Percentiles rank a stretch among this genome's conserved stretches.
These are phyloP conservation scores for Pichia heedii DNA, from an alignment of 805 yeast genomes.

Conservation along the genomic window DNA sequence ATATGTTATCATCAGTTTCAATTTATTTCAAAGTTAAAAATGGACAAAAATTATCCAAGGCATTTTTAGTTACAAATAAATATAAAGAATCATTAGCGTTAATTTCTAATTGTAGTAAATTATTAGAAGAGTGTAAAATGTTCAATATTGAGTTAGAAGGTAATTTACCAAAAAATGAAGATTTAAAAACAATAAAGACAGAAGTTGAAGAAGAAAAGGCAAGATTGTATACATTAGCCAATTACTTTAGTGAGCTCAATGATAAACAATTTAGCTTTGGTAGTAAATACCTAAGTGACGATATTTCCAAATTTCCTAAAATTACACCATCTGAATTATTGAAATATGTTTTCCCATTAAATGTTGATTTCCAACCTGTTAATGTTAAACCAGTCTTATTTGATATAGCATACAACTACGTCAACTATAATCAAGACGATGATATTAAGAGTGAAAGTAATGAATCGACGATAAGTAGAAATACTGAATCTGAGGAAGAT, in stretches of 20 bases:
- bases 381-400: slow-evolving; percentile 83
- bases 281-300: slow-evolving; percentile 21
- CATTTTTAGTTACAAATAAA: slow-evolving; percentile 32
- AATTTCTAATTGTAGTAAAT: slow-evolving; percentile 24
- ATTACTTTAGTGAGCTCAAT: slow-evolving; percentile 28
- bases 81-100: slow-evolving; percentile 42
- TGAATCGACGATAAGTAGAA: neutral
- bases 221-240: slow-evolving; percentile 41
- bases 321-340: slow-evolving; percentile 24
- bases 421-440: slow-evolving; percentile 37
- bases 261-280: slow-evolving; percentile 5
- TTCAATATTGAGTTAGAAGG: slow-evolving; percentile 17
- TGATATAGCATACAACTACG: slow-evolving; percentile 81
- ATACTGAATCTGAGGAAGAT: slow-evolving; percentile 12
- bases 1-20: slow-evolving; percentile 43
- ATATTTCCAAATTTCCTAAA: slow-evolving; percentile 22
- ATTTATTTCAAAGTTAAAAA: slow-evolving; percentile 39
- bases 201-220: slow-evolving; percentile 15
- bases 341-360: slow-evolving; percentile 24
- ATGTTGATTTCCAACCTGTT: slow-evolving; percentile 44
- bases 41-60: slow-evolving; percentile 35
- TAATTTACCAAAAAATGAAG: slow-evolving; percentile 31
- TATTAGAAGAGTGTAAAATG: slow-evolving; percentile 2
- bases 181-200: slow-evolving; percentile 20
- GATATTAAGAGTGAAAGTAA: slow-evolving; percentile 12